A percentile compares a stretch with the other conserved stretches of the same genome.
These are phyloP conservation scores for Lasiodiplodia theobromae DNA, from an alignment of 2,329 filamentous ascomycete species.

Conservation along the genomic window DNA sequence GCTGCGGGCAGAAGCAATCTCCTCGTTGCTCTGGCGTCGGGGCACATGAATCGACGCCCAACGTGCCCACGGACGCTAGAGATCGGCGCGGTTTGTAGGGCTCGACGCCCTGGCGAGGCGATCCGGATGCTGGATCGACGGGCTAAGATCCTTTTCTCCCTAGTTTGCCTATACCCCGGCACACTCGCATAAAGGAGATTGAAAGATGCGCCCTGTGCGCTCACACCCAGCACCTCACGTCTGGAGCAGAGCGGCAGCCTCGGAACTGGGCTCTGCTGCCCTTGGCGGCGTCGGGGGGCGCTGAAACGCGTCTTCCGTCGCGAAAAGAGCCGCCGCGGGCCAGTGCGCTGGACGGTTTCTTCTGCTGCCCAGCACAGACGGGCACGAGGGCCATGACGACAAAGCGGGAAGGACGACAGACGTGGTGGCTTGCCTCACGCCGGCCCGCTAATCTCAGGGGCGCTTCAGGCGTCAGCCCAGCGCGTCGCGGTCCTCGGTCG, in stretches of 20 bases:
- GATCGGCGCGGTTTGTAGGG: constrained; percentile 14
- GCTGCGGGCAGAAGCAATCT: constrained; percentile 10
- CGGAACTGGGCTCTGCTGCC: constrained; percentile 12
- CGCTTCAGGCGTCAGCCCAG: constrained; percentile 25
- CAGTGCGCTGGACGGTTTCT: constrained; percentile 9
- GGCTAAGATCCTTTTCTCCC: constrained; percentile 5
- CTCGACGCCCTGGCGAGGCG: constrained; percentile 26
- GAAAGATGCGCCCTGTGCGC: constrained; percentile 8
- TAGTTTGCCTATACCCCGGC: constrained; percentile 13
- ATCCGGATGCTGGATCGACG: constrained; percentile 26
- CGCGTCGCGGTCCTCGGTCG: constrained; percentile 9
- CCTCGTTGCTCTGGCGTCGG: background rate
- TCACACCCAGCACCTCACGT: constrained; percentile 8
- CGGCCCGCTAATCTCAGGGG: constrained; percentile 26
- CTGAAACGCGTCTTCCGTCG: constrained; percentile 13
- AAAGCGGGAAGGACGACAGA: constrained; percentile 18
- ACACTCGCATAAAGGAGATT: constrained; percentile 26
- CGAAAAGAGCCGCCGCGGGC: constrained; percentile 4
- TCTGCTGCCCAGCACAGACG: constrained; percentile 8
- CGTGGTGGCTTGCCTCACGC: constrained; percentile 15
- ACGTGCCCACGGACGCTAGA: constrained; percentile 10
- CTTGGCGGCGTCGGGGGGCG: background rate
- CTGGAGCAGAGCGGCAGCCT: constrained; percentile 19
- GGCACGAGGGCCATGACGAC: constrained; percentile 18
- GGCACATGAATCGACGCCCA: constrained; percentile 27